A percentile compares a stretch with the other conserved stretches of the same genome.
These are phyloP conservation scores for Grigorovia humatica DNA, from an alignment of 805 yeast species.

Conservation along the genomic window DNA sequence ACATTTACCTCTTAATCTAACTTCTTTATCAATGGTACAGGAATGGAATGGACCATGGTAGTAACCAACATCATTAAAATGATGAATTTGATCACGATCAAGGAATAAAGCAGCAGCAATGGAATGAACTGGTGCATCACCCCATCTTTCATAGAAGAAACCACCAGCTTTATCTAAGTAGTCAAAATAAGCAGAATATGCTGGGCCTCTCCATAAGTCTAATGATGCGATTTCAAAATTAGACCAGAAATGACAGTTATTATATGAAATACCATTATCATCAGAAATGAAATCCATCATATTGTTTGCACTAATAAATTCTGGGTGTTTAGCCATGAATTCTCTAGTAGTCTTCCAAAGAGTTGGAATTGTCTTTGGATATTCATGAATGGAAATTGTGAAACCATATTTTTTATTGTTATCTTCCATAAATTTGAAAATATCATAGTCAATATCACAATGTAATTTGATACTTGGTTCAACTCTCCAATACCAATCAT, in stretches of 20 bases:
- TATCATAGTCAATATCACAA: slow-evolving; percentile 76
- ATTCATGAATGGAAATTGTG: slow-evolving; percentile 72
- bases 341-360: slow-evolving; percentile 62
- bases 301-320: slow-evolving; percentile 49
- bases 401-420: slow-evolving; percentile 65
- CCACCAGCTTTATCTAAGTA: slow-evolving; percentile 74
- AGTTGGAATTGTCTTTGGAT: slow-evolving; percentile 58
- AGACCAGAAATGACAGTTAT: slow-evolving; percentile 86
- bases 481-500: slow-evolving; percentile 90
- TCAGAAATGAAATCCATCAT: slow-evolving; percentile 60
- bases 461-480: slow-evolving; percentile 75
- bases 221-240: slow-evolving; percentile 76
- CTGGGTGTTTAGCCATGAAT: slow-evolving; percentile 51
- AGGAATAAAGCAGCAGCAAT: slow-evolving; percentile 75
- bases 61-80: slow-evolving; percentile 80
- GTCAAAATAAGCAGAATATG: slow-evolving; percentile 62
- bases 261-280: slow-evolving; percentile 62
- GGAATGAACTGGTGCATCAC: slow-evolving; percentile 89
- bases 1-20: slow-evolving; percentile 57
- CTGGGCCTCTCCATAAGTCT: slow-evolving; percentile 64
- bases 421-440: slow-evolving; percentile 74
- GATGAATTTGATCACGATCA: slow-evolving; percentile 59
- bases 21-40: slow-evolving; percentile 59
- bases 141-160: slow-evolving; percentile 91
- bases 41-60: slow-evolving; percentile 72